These are phyloP conservation scores for Cymbopogon citratus DNA, from an alignment of 176 grass and related monocot genomes.

Conservation along the genomic window DNA sequence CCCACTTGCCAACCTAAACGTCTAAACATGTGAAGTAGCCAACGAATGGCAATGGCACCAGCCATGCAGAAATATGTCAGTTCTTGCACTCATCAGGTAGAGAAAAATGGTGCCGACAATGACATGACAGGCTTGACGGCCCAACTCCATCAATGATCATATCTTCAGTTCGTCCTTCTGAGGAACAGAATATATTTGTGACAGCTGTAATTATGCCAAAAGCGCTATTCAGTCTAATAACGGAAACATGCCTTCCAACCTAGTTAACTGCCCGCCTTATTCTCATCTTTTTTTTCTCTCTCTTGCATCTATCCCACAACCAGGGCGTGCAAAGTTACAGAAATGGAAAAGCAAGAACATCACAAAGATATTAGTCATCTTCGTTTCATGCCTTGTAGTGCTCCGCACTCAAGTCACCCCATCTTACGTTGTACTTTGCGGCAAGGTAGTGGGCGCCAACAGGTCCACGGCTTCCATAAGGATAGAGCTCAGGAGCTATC, in stretches of 20 bases:
- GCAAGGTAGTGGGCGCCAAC: constrained; percentile 85
- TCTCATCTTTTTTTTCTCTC: background rate
- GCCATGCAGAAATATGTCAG: background rate
- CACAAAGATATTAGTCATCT: background rate
- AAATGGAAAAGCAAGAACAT: background rate
- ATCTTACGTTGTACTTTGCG: constrained; percentile 73
- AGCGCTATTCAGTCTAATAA: background rate
- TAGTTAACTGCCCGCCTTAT: constrained; percentile 15
- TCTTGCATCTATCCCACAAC: background rate
- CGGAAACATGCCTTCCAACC: background rate
- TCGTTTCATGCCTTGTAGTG: constrained; percentile 30
- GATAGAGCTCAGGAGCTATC: constrained; percentile 69
- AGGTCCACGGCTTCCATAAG: constrained; percentile 80
- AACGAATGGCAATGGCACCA: background rate
- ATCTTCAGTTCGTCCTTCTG: background rate
- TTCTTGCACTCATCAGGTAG: background rate
- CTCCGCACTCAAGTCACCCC: constrained; percentile 67
- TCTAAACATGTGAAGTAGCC: background rate
- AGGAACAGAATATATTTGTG: background rate
- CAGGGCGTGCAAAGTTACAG: background rate
- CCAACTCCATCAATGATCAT: background rate
- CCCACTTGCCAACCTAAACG: background rate
- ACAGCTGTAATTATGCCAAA: background rate
- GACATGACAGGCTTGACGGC: background rate
- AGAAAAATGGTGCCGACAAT: background rate